phyloP scores from a whole-genome alignment of 495 filamentous ascomycete species.

The Hyaloscypha bicolor region DNA sequence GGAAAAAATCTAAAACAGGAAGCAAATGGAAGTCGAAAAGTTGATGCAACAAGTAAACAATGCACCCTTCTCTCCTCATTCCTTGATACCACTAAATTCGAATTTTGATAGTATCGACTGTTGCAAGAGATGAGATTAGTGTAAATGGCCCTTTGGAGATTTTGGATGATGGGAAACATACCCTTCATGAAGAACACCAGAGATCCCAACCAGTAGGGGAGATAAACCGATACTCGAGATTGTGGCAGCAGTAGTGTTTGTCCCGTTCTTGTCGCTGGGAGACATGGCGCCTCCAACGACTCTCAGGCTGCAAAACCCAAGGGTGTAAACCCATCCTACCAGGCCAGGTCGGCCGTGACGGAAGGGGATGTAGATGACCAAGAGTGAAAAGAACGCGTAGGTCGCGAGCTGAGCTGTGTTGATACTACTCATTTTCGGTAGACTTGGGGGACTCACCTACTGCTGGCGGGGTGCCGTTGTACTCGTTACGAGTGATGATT shows the following conservation, averaged over 20 bases:
- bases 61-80: neutral
- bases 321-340: conserved; percentile 44
- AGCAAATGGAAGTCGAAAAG: neutral
- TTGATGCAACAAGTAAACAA: neutral
- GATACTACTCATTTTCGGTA: conserved; percentile 25
- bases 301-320: conserved; percentile 41
- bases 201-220: conserved; percentile 42
- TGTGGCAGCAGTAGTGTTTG: conserved; percentile 35
- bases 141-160: neutral
- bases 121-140: neutral
- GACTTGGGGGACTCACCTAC: neutral
- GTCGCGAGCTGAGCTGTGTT: conserved; percentile 39
- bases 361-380: conserved; percentile 36
- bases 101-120: conserved; percentile 10
- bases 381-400: conserved; percentile 38
- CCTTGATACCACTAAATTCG: neutral
- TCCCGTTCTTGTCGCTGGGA: conserved; percentile 26
- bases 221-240: conserved; percentile 46
- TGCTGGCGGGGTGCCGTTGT: neutral
- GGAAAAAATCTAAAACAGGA: neutral
- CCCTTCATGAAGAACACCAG: conserved; percentile 46
- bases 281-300: conserved; percentile 41
- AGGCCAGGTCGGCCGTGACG: conserved; percentile 40
- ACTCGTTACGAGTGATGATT: neutral
- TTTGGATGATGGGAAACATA: conserved; percentile 26